Conservation (phyloP, 2,329 filamentous ascomycete genomes). For the Colletotrichum sojae region DNA sequence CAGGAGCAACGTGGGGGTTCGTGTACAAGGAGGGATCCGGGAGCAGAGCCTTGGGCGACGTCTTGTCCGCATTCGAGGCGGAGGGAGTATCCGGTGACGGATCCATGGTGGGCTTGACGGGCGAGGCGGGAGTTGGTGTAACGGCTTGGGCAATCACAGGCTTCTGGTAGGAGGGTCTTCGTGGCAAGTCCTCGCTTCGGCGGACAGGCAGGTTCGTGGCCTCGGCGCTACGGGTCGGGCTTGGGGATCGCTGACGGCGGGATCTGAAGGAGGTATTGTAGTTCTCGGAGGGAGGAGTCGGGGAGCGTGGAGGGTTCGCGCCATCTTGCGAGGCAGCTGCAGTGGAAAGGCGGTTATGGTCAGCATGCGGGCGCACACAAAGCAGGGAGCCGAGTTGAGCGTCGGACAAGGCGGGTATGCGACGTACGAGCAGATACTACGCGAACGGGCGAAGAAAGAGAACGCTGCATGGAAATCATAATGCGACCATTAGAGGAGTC, state of each 20-base stretch:
- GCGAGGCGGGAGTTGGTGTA: constrained; percentile 47
- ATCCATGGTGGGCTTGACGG: constrained; percentile 41
- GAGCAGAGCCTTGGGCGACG: constrained; percentile 65
- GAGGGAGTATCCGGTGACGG: constrained; percentile 46
- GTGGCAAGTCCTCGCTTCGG: constrained; percentile 60
- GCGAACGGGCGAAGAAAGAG: constrained; percentile 73
- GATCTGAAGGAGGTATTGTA: constrained; percentile 68
- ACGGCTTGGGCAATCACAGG: constrained; percentile 64
- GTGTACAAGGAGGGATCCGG: constrained; percentile 77
- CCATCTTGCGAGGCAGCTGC: constrained; percentile 67
- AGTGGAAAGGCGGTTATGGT: constrained; percentile 43
- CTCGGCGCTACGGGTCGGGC: constrained; percentile 66
- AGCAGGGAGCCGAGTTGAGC: constrained; percentile 15
- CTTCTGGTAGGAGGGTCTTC: constrained; percentile 59
- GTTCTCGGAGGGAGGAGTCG: constrained; percentile 61
- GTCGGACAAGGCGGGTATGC: constrained; percentile 29
- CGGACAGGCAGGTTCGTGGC: constrained; percentile 59
- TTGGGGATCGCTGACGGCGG: constrained; percentile 67
- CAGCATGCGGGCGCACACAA: constrained; percentile 27
- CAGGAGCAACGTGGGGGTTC: constrained; percentile 71
- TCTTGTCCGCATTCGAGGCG: constrained; percentile 55
- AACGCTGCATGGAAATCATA: constrained; percentile 74
- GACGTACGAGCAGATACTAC: constrained; percentile 73
- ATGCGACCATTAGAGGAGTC: constrained; percentile 60
- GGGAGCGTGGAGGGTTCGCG: constrained; percentile 53